Evolutionary conservation across 2,329 filamentous ascomycete genomes (phyloP), one percentile per base, ranked within the genome.

Genomic region (Phaeomoniella chlamydospora): DNA sequence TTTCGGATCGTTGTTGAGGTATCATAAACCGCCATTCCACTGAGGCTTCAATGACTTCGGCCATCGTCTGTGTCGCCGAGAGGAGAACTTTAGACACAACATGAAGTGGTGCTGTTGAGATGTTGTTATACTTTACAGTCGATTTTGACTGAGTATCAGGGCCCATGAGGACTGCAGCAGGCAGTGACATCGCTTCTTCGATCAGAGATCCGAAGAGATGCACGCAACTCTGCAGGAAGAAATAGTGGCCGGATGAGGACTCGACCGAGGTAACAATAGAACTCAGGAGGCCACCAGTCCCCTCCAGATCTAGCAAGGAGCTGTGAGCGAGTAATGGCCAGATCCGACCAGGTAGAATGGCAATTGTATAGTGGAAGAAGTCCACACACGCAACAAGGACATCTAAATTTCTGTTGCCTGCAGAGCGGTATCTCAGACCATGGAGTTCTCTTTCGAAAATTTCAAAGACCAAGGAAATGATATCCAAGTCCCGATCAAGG

Each of bases 261-360:
- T 98, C 90, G 3, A 86, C 72, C 15, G 75, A 78, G n/a, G 82
- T 82, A 2, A 92, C 72, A 35, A 96, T 77, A 34, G 75, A 75
- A 29, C 78, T 74, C 41, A 98, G 68, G 41, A 80, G 77, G 9
- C 85, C 83, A 11, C 77, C 77, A 42, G 77, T 78, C 6, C 82
- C 77, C 45, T 85, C 78, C 4, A 77, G 72, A 45, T 81, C 80
- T 32, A 98, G 66, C 13, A 98, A 64, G 42, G 78, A 75, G 53
- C 84, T 92, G 39, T 84, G 76, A 3, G 79, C 75, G 48, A 98
- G 70, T 53, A 88, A 83, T 3, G 88, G 86, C 87, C 90, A 96
- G 4, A 94, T 77, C 40, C 87, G 71, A 38, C 80, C 81, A 1
- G 90, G 88, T 35, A 80, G 74, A n/a, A 80, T 47, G 6, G 70